phyloP scores from a whole-genome alignment of 2,329 filamentous ascomycete species.

The Calycina herbarum region DNA sequence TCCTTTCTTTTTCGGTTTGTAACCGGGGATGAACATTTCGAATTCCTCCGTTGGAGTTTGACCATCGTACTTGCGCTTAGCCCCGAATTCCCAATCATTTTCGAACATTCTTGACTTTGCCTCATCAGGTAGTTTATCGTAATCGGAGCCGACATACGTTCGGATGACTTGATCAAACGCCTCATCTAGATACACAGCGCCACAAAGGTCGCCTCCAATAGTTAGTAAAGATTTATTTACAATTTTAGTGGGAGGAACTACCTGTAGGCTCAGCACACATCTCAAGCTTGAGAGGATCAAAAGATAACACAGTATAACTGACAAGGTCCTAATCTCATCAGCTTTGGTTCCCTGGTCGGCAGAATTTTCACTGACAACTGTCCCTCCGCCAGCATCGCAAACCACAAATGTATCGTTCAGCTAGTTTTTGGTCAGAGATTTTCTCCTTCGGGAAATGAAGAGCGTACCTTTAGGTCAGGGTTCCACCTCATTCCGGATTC shows the following conservation, averaged over 20 bases:
- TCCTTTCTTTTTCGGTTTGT: conserved; percentile 14
- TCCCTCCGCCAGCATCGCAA: conserved; percentile 57
- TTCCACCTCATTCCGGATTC: conserved; percentile 7
- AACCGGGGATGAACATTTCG: conserved; percentile 15
- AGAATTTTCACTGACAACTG: background rate
- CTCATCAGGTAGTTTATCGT: conserved; percentile 6
- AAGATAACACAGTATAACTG: conserved; percentile 14
- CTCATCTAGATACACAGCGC: conserved; percentile 14
- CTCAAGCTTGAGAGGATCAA: conserved; percentile 13
- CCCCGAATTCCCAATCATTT: conserved; percentile 15
- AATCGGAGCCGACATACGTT: background rate
- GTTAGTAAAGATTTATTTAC: background rate
- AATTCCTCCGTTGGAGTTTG: conserved; percentile 2
- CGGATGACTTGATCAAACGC: conserved; percentile 11
- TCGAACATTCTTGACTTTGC: conserved; percentile 9
- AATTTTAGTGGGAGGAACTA: background rate
- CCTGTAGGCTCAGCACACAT: conserved; percentile 15
- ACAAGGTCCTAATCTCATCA: conserved; percentile 9
- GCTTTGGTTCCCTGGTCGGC: too few species aligned
- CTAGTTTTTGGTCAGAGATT: background rate
- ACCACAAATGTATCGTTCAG: conserved; percentile 58
- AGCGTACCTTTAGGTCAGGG: conserved; percentile 4
- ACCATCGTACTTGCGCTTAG: conserved; percentile 6
- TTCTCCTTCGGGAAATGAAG: background rate
- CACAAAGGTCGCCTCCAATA: conserved; percentile 14